Percentiles rank a stretch among this genome's conserved stretches.
Evolutionary conservation across 208 protist genomes (phyloP).

Genomic region (Crithidia acanthocephali): DNA sequence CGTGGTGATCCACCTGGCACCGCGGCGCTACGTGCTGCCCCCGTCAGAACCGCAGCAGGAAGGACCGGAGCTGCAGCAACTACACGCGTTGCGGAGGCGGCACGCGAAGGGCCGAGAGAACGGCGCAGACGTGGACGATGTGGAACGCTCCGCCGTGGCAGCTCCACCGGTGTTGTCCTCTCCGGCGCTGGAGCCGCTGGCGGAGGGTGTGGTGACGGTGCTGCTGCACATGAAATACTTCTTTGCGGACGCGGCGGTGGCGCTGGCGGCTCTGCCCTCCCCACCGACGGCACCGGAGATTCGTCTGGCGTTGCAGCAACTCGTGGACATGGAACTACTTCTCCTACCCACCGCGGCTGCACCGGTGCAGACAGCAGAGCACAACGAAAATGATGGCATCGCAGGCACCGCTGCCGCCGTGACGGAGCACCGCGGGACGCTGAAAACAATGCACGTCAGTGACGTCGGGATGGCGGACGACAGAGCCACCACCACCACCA

Average conservation of each 20-base stretch:
- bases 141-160: too few species aligned
- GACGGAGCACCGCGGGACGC: too few species aligned
- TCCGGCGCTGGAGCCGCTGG: conserved; percentile 30
- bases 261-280: conserved; percentile 46
- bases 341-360: conserved; percentile 11
- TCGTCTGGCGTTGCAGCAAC: conserved; percentile 43
- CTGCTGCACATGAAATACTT: conserved; percentile 67
- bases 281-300: conserved; percentile 33
- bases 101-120: too few species aligned
- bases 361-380: background rate
- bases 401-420: too few species aligned
- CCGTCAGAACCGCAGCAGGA: background rate
- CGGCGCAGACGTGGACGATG: too few species aligned
- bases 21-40: conserved; percentile 34
- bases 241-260: conserved; percentile 31
- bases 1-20: conserved; percentile 70
- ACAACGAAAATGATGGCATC: background rate
- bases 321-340: conserved; percentile 60
- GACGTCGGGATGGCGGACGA: too few species aligned
- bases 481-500: background rate
- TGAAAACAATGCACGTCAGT: too few species aligned
- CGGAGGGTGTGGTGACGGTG: conserved; percentile 46
- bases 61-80: background rate
- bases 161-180: conserved; percentile 8
- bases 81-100: background rate